These are phyloP conservation scores for Hydnomerulius pinastri DNA, from an alignment of 768 basidiomycete genomes.

Conservation along the genomic window DNA sequence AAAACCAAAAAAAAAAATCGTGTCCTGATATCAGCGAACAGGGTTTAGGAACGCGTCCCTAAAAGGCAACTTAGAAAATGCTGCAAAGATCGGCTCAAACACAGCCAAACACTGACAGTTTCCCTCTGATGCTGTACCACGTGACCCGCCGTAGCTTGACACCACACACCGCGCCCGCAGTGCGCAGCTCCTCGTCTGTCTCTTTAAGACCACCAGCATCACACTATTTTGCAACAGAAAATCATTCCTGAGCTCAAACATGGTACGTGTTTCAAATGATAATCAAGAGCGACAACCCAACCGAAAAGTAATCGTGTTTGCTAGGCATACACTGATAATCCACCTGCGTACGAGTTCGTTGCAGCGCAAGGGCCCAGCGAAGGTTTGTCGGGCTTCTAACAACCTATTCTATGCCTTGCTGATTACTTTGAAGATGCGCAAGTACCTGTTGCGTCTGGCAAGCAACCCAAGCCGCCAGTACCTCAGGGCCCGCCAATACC, in stretches of 20 bases:
- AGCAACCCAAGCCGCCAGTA: constrained; percentile 9
- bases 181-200: constrained; percentile 7
- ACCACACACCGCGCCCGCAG: too few relatives aligned
- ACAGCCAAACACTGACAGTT: constrained; percentile 17
- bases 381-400: constrained; percentile 24
- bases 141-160: too few relatives aligned
- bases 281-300: not conserved
- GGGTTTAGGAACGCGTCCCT: constrained; percentile 1
- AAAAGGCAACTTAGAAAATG: constrained; percentile 8
- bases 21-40: not conserved
- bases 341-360: constrained; percentile 52
- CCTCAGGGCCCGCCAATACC: constrained; percentile 11
- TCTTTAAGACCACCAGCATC: constrained; percentile 4
- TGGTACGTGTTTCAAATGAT: constrained; percentile 18
- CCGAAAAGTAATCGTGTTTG: not conserved
- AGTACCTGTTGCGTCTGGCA: constrained; percentile 5
- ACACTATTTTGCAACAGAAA: constrained; percentile 11
- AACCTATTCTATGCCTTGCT: not conserved
- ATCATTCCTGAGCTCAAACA: constrained; percentile 25
- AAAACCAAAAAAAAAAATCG: constrained; percentile 4
- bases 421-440: constrained; percentile 11
- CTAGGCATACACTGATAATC: constrained; percentile 36
- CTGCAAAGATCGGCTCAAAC: constrained; percentile 8
- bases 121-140: constrained; percentile 8
- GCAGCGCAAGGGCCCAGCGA: constrained; percentile 26